These are phyloP conservation scores for Brettanomyces nanus DNA, from an alignment of 805 yeast species.

Conservation along the genomic window DNA sequence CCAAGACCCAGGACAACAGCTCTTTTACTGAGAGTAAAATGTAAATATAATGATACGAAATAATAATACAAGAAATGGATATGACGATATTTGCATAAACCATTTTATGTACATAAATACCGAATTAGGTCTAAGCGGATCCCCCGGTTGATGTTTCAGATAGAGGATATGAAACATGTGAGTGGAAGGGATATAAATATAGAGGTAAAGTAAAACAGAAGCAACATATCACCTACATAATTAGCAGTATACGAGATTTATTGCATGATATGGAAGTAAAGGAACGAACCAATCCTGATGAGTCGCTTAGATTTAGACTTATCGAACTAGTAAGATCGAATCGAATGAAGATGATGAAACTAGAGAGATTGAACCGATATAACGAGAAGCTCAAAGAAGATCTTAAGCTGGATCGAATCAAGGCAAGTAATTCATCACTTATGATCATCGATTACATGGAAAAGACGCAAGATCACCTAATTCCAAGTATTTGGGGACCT, in stretches of 20 bases:
- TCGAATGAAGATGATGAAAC: conserved; percentile 36
- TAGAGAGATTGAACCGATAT: conserved; percentile 52
- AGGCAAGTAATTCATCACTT: conserved; percentile 55
- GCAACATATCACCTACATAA: too few relatives aligned
- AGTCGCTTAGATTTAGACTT: neutral
- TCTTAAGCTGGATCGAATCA: conserved; percentile 47
- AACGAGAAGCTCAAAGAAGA: conserved; percentile 45
- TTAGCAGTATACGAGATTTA: too few relatives aligned
- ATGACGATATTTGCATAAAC: too few relatives aligned
- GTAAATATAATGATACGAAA: too few relatives aligned
- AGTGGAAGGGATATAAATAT: too few relatives aligned
- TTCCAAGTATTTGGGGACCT: conserved; percentile 36
- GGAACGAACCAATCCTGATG: neutral
- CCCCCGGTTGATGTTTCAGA: too few relatives aligned
- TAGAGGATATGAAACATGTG: too few relatives aligned
- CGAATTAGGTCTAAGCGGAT: too few relatives aligned
- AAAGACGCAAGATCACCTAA: conserved; percentile 37
- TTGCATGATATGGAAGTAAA: too few relatives aligned
- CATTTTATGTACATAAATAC: too few relatives aligned
- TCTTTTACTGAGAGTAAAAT: neutral
- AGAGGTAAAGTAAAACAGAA: too few relatives aligned
- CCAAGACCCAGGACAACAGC: neutral
- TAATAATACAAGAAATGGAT: too few relatives aligned
- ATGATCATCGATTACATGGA: conserved; percentile 35
- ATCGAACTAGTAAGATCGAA: conserved; percentile 34